These are phyloP conservation scores for Fusarium virguliforme DNA, from an alignment of 2,329 filamentous ascomycete species.

Conservation along the genomic window DNA sequence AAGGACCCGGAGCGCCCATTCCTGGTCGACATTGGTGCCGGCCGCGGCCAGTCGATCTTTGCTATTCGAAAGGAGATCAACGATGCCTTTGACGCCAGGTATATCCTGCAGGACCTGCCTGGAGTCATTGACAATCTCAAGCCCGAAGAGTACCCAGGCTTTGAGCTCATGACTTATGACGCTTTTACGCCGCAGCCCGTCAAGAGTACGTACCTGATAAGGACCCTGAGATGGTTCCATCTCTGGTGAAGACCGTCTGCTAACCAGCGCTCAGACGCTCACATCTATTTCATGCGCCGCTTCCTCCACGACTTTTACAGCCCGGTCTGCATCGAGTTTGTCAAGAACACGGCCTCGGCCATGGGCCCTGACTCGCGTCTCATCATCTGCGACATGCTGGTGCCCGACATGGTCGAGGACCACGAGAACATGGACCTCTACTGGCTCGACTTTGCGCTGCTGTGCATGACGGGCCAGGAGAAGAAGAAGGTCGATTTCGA, in stretches of 20 bases:
- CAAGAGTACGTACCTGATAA: constrained; percentile 36
- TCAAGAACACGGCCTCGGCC: constrained; percentile 51
- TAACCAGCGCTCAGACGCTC: constrained; percentile 48
- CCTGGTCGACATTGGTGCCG: constrained; percentile 54
- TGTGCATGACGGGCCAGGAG: constrained; percentile 55
- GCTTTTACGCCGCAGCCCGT: constrained; percentile 44
- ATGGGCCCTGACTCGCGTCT: constrained; percentile 55
- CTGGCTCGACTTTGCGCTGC: constrained; percentile 54
- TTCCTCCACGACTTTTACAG: constrained; percentile 55
- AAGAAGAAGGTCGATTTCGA: constrained; percentile 53
- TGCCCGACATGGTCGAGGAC: constrained; percentile 53
- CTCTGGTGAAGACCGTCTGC: background rate
- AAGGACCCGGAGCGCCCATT: constrained; percentile 52
- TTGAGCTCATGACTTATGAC: constrained; percentile 50
- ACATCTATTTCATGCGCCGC: constrained; percentile 55
- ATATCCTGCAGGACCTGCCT: constrained; percentile 56
- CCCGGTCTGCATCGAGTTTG: constrained; percentile 52
- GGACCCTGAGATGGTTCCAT: too few species aligned
- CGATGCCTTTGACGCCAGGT: constrained; percentile 45
- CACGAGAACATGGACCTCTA: constrained; percentile 50
- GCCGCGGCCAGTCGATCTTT: constrained; percentile 53
- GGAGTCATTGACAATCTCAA: constrained; percentile 51
- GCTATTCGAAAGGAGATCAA: constrained; percentile 51
- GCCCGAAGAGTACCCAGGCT: constrained; percentile 40
- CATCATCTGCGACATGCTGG: constrained; percentile 56